Evolutionary conservation across 2,329 filamentous ascomycete species (phyloP).

Genomic region (Trichoderma citrinoviride): DNA sequence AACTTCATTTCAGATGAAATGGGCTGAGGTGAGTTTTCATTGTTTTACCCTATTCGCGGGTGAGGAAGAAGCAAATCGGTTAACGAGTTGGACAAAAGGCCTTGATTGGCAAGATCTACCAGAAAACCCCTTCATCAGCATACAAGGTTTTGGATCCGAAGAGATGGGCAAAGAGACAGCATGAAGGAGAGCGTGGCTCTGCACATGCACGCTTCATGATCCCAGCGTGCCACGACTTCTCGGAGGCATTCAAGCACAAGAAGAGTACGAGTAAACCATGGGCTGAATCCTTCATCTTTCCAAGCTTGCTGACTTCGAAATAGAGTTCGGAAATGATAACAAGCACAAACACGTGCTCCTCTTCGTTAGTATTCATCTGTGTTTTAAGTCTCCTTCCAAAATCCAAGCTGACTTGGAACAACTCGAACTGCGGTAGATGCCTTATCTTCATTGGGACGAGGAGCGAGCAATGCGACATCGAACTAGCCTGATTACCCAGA

Average conservation of each 20-base stretch:
- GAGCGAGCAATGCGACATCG: neutral
- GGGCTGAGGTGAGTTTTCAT: neutral
- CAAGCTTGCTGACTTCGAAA: neutral
- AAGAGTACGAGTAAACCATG: neutral
- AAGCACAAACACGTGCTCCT: neutral
- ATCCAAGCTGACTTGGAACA: neutral
- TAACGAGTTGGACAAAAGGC: neutral
- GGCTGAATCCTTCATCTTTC: accelerated
- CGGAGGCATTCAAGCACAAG: neutral
- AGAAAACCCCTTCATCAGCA: neutral
- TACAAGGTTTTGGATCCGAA: neutral
- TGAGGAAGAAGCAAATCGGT: neutral
- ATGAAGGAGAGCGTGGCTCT: neutral
- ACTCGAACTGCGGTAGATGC: neutral
- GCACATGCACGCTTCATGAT: neutral
- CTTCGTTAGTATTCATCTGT: neutral
- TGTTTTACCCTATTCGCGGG: accelerated
- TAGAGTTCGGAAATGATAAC: neutral
- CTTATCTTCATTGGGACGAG: neutral
- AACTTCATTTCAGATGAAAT: neutral
- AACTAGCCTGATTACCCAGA: neutral
- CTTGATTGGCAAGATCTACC: neutral
- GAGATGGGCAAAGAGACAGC: neutral
- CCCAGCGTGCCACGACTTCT: neutral
- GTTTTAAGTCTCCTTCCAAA: no score